Conservation (phyloP, 192 early-diverging fungal species). For the Dimargaris cristalligena region DNA sequence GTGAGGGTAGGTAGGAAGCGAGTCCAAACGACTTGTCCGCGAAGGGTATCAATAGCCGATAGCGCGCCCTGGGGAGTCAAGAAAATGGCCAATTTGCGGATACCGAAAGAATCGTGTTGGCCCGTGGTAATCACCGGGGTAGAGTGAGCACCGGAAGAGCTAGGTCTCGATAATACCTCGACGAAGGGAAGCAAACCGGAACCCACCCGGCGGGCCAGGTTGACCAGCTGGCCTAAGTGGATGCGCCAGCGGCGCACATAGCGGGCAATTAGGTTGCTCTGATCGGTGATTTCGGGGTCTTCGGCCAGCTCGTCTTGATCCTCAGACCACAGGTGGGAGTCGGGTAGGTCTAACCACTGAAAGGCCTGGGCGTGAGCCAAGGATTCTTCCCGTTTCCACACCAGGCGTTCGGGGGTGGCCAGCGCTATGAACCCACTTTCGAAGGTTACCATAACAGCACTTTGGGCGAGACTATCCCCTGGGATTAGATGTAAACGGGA, state of each 20-base stretch:
- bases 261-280: constrained; percentile 36
- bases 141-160: no score
- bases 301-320: constrained; percentile 22
- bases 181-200: constrained; percentile 10
- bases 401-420: no score
- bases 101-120: constrained; percentile 53
- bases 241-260: constrained; percentile 36
- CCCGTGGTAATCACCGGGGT: constrained; percentile 12
- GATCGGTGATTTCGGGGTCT: constrained; percentile 26
- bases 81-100: constrained; percentile 79
- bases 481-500: not conserved
- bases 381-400: constrained; percentile 82
- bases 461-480: not conserved
- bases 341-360: constrained; percentile 72
- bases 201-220: constrained; percentile 3
- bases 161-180: not conserved
- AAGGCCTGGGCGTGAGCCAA: constrained; percentile 48
- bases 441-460: not conserved
- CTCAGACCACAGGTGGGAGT: constrained; percentile 18
- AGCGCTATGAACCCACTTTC: not conserved
- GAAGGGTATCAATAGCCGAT: constrained; percentile 63
- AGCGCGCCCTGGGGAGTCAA: constrained; percentile 62
- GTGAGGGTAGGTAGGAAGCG: constrained; percentile 17
- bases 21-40: constrained; percentile 70
- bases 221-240: constrained; percentile 13